Evolutionary conservation across 2,329 filamentous ascomycete species (phyloP), one percentile per base, ranked within the genome.

Genomic region (Polychaeton citri): DNA sequence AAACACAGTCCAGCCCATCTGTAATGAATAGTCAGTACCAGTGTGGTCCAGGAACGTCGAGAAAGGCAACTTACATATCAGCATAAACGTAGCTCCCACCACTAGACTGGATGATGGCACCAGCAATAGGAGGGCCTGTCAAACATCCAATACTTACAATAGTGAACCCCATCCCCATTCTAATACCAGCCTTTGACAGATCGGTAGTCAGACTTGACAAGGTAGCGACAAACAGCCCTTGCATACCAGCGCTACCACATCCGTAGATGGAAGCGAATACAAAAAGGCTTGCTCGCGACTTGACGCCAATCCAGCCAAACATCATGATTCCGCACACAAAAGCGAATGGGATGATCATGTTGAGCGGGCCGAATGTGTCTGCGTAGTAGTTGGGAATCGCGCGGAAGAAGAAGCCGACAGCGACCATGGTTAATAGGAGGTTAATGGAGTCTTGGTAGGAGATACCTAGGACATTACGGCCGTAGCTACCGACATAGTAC

Each of bases 341-440:
- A 3, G 57, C 59, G 31, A 64, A 61, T 0, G 69, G 61, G 17
- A 72, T 62, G 21, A 71, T 60, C 2, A 64, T 61, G 44, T 74
- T 74, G 35, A 74, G 56, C 0, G 68, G 61, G 1, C 72, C 72
- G 3, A 68, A 55, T 7, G 7, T 8, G 48, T 75, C 70, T 0
- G 70, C 70, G 3, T 75, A 41, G 40, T 62, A 62, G 6, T 63
- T 64, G 0, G 65, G 62, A 1, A 72, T 43, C 1, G 70, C 52
- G 1, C 73, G 69, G 6, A 64, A 59, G 0, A 68, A 51, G 1
- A 75, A 58, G 2, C 71, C 70, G 12, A 72, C 54, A 6, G 62
- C 69, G 42, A 75, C 74, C 12, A 66, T 61, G 26, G 74, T 61
- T 35, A 77, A 55, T 2, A 76, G 58, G 3, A 76, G 56, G 15